Base-by-base conservation (phyloP, 345 rosid species). In the Carallia brachiata region DNA sequence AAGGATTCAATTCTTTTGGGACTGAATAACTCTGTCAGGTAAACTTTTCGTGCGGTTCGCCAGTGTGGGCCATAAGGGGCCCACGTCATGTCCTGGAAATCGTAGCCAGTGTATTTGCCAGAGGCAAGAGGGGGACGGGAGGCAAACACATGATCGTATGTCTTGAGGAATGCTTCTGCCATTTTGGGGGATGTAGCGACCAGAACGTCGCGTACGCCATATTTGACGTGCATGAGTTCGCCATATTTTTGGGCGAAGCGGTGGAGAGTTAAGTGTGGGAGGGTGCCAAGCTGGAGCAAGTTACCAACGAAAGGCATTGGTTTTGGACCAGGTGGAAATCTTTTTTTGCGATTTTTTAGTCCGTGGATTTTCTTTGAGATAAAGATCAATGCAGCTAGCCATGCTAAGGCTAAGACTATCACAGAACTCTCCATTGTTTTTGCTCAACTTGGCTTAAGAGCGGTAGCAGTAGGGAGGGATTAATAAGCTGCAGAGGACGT, bases 31-130 rank as follows among this genome's bases (percentile, higher is more conserved):
- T 23, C 23, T 5, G 28, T 63, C 7, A 75, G 54, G 70, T 17
- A 74, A 12, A 77, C 61, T 62, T 72, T 77, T 4, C 81, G 84
- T 9, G 68, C 79, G 52, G 71, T 81, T 3, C 81, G 77, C 81
- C 84, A 77, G 36, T 77, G 65, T 0, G 81, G 75, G 19, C 84
- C 84, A 16, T 75, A 81, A 0, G 77, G 79, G 0, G 81, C 66
- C 81, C 81, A 77, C 1, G 75, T 53, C 30, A 81, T 50, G 54
- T 77, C 61, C 15, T 36, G 47, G 50, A 71, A 81, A 56, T 81
- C 75, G 40, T 81, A 77, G 10, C 72, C 75, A 1, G 70, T 77
- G 68, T 74, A 9, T 44, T 77, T 75, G n/a, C 81, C 81, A 1
- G 70, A 79, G 1, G 81, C 81, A 1, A 63, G 71, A 61, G 47